phyloP scores from a whole-genome alignment of 768 basidiomycete genomes.

The Suillus subluteus region DNA sequence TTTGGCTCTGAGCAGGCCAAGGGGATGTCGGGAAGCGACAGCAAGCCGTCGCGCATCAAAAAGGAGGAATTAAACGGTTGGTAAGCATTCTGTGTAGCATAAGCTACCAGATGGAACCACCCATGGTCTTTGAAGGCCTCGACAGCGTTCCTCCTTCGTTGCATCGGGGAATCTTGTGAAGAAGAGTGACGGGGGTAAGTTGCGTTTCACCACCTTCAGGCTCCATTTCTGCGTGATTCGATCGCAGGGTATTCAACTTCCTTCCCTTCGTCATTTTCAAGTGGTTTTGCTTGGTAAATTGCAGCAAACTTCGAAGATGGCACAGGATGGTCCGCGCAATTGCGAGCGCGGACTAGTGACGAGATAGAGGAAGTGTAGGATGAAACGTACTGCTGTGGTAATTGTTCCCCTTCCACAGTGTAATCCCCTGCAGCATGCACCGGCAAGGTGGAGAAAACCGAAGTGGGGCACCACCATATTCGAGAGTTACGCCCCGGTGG shows the following conservation, averaged over 20 bases:
- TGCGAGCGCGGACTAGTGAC: constrained; percentile 17
- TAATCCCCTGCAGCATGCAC: constrained; percentile 21
- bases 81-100: constrained; percentile 15
- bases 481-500: constrained; percentile 3
- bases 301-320: constrained; percentile 3
- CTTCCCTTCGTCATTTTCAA: not conserved
- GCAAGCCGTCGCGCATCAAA: constrained; percentile 8
- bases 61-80: constrained; percentile 20
- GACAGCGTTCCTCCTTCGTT: not conserved
- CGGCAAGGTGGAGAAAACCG: constrained; percentile 15
- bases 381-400: constrained; percentile 12
- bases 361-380: constrained; percentile 19
- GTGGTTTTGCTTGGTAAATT: constrained; percentile 13
- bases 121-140: constrained; percentile 9
- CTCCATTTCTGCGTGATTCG: not conserved
- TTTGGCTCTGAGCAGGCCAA: not conserved
- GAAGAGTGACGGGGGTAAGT: not conserved
- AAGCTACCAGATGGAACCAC: constrained; percentile 27
- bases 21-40: constrained; percentile 14
- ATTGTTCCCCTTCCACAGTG: not conserved
- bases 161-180: constrained; percentile 5
- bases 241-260: not conserved
- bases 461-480: constrained; percentile 20
- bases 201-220: not conserved
- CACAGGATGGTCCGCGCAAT: not conserved